These are phyloP conservation scores for Suhomyces faveliae DNA, from an alignment of 805 yeast species.

Conservation along the genomic window DNA sequence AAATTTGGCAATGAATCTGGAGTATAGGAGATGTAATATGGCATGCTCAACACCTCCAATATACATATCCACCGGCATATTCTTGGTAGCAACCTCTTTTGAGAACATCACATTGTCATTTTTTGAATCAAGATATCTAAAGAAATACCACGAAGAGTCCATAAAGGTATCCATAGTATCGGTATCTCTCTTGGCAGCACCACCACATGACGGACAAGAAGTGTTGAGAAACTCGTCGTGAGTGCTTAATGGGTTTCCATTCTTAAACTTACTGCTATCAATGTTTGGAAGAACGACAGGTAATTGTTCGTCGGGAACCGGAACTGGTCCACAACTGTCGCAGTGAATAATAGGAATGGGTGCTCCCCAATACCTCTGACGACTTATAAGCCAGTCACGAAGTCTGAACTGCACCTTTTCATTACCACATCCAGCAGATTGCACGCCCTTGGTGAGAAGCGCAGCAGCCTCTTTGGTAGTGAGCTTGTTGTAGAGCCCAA, in stretches of 20 bases:
- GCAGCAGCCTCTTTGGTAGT: slow-evolving; percentile 49
- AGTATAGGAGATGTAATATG: slow-evolving; percentile 81
- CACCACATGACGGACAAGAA: slow-evolving; percentile 78
- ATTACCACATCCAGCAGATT: slow-evolving; percentile 41
- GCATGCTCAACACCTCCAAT: slow-evolving; percentile 98
- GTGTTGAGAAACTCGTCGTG: slow-evolving; percentile 68
- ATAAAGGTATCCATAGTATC: slow-evolving; percentile 99
- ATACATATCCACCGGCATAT: slow-evolving; percentile 85
- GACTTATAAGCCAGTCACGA: slow-evolving; percentile 91
- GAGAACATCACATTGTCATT: slow-evolving; percentile 58
- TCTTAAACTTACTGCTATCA: slow-evolving; percentile 53
- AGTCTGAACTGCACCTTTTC: slow-evolving; percentile 56
- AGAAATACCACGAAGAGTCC: slow-evolving; percentile 96
- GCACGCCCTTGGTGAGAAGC: slow-evolving; percentile 45
- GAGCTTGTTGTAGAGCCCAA: slow-evolving; percentile 50
- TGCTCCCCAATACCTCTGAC: slow-evolving; percentile 98
- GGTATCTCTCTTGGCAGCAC: slow-evolving; percentile 78
- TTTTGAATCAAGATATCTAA: slow-evolving; percentile 76
- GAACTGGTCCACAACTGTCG: slow-evolving; percentile 78
- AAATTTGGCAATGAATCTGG: slow-evolving; percentile 84
- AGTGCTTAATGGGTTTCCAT: slow-evolving; percentile 63
- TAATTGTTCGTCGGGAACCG: slow-evolving; percentile 84
- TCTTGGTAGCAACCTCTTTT: slow-evolving; percentile 44
- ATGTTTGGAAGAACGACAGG: slow-evolving; percentile 79
- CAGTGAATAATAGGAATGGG: slow-evolving; percentile 96